Base-by-base conservation (phyloP, 108 stramenopile genomes). In the Pseudonitzschia multiseries region DNA sequence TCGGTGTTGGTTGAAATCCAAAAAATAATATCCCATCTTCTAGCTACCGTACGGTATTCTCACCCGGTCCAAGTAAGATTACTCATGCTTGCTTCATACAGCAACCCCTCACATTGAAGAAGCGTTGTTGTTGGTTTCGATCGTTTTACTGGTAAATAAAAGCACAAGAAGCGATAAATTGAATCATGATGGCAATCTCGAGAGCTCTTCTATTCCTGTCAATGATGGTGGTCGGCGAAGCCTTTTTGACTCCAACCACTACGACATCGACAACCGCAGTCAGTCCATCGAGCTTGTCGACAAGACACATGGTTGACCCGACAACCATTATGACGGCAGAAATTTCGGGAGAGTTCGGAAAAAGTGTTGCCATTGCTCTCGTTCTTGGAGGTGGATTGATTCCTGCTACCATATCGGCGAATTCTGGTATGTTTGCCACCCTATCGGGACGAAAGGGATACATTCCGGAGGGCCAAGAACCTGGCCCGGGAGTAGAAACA, bases 361-460 rank as follows among this genome's bases (percentile, higher is more conserved):
- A 79, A 50, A 69, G 57, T 40, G 69, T 70, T 24, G 17, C 44
- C 43, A 82, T 79, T 20, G 57, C 46, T n/a, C 63, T 82, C 1
- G 28, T 50, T 5, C 73, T 82, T 13, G 81, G 78, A 51, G 81
- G 81, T 1, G 81, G 81, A 22, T 60, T 82, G 31, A 82, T 82
- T 54, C 81, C 81, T 12, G 77, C 81, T 1, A 50, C 69, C 14
- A 74, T 82, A 20, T 36, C 48, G 13, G 77, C 81, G 13, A 82
- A 82, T 33, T 44, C 42, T 24, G 67, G 40, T 6, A 82, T 82
- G 81, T 40, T 77, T 13, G 28, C 57, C 28, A 71, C 77, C n/a
- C 52, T 78, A 22, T 64, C 51, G 48, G 74, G 67, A 29, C 33
- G 44, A 17, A 67, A 75, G 63, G 65, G 60, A 18, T 46, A 77